Evolutionary conservation across 2,329 filamentous ascomycete species (phyloP), one percentile per base, ranked within the genome.

Genomic region (Clonostachys chloroleuca): DNA sequence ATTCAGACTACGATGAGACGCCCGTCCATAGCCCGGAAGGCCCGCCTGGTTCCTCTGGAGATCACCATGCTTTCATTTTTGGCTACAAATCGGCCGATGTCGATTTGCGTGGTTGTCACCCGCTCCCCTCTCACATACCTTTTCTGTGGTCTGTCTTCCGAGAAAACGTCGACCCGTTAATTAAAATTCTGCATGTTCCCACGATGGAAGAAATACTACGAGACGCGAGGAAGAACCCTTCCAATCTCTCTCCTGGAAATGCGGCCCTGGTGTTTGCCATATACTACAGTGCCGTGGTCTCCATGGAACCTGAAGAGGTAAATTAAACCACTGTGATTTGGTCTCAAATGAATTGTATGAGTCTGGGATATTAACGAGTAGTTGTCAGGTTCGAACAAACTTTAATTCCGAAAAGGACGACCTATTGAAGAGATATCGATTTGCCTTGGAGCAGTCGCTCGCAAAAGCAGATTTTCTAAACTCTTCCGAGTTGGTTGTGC

Each of bases 21-120:
- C 72, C 75, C 2, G 67, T 70, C 47, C 56, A 70, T 7, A 47
- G 41, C 5, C 47, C 62, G 5, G 42, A 52, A 6, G 58, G 62
- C 6, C 54, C 62, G 6, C 47, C 60, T 4, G 40, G 34, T 20
- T 36, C 40, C 6, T 40, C 40, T 5, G 42, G 47, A n/a, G 78
- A 81, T 50, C 84, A 89, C 52, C 85, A 90, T 47, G 78, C 79
- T 20, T 92, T 89, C 60, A 73, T 91, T 24, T 78, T 91, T 52
- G 86, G 86, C 8, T 88, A 87, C 60, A 83, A 79, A 50, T 89
- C 86, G 2, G 75, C 78, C n/a, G 81, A 80, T 52, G 82, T 89
- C 24, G 80, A 90, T 54, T 68, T 90, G 52, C 67, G 75, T 16
- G 70, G 74, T 40, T 68, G 87, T 13, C 86, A 89, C 55, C 87